Conservation (phyloP, 1,284 basidiomycete species). For the Lignosus rhinocerotis region DNA sequence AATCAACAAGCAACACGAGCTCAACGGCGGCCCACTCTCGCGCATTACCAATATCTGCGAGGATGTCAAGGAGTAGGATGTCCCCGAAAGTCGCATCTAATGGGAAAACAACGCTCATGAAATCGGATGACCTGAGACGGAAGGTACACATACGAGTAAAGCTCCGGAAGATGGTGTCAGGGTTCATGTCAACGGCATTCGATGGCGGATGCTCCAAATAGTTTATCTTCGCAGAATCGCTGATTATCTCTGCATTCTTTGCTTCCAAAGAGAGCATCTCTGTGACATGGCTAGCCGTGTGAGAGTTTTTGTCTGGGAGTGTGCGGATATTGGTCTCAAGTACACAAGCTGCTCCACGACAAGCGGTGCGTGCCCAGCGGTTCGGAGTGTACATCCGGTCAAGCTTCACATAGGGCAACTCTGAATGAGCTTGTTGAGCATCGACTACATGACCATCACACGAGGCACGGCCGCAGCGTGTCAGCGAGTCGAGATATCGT, state of each 20-base stretch:
- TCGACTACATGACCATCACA: conserved; percentile 13
- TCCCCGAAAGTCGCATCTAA: conserved; percentile 44
- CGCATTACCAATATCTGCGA: conserved; percentile 30
- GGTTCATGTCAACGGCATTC: conserved; percentile 53
- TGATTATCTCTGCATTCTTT: conserved; percentile 37
- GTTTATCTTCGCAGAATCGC: conserved; percentile 33
- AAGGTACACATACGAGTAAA: conserved; percentile 38
- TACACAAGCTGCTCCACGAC: conserved; percentile 46
- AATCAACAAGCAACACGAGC: conserved; percentile 48
- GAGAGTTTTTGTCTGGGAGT: conserved; percentile 37
- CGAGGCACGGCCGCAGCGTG: conserved; percentile 25
- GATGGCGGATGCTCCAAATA: conserved; percentile 53
- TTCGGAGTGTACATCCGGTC: conserved; percentile 10
- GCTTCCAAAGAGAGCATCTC: conserved; percentile 46
- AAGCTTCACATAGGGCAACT: conserved; percentile 25
- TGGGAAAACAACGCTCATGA: background rate
- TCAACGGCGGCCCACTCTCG: conserved; percentile 32
- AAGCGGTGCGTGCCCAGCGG: conserved; percentile 41
- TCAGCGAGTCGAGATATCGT: conserved; percentile 39
- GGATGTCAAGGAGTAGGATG: conserved; percentile 46
- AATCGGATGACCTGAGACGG: background rate
- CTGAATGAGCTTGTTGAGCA: conserved; percentile 9
- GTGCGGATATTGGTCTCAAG: conserved; percentile 55
- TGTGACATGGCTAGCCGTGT: conserved; percentile 30
- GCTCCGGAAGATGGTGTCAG: conserved; percentile 52